Base-by-base conservation (phyloP, 768 basidiomycete species). In the Leucocoprinus birnbaumii region DNA sequence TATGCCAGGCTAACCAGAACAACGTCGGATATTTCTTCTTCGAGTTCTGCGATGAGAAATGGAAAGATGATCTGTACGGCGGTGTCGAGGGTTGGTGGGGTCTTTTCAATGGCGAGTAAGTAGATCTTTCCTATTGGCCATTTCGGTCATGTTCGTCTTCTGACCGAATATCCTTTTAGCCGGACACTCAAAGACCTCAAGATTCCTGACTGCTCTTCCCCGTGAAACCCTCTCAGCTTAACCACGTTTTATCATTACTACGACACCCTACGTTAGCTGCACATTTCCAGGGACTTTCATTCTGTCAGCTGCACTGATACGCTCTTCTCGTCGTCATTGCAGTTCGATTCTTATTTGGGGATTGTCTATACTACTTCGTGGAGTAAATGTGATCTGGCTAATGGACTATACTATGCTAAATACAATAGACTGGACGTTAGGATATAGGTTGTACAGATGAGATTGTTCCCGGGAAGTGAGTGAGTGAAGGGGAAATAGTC, bases 1-100 rank as follows among this genome's bases (percentile, higher is more conserved):
- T 94, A n/a, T 99, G 96, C 65, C 78, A 84, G 65, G 90, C 94
- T 1, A 97, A 94, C 68, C 47, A 64, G 19, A 86, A 90, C 55
- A 79, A 78, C 18, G 86, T 91, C 10, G 75, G 83, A 10, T 96
- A 96, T 72, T 96, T 94, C 79, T 94, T 81, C 74, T 92, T 92
- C 51, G 90, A 89, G 79, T 83, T 83, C 44, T 83, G 84, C 59
- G 92, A 95, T 62, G 89, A 94, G 68, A 68, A 77, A 50, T 94
- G 91, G 92, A 92, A 86, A 80, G 80, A 80, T 62, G 59, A 58
- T 2, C 63, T 75, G 59, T 95, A 78, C 62, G 92, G 92, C 60
- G 93, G 92, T 58, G 92, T 95, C 42, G 93, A 78, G 69, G 75
- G 76, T n/a, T 73, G 73, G 66, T 79, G 77, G 77, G 77, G 77